These are phyloP conservation scores for Rutstroemia sp. DNA, from an alignment of 2,329 filamentous ascomycete species.

Conservation along the genomic window DNA sequence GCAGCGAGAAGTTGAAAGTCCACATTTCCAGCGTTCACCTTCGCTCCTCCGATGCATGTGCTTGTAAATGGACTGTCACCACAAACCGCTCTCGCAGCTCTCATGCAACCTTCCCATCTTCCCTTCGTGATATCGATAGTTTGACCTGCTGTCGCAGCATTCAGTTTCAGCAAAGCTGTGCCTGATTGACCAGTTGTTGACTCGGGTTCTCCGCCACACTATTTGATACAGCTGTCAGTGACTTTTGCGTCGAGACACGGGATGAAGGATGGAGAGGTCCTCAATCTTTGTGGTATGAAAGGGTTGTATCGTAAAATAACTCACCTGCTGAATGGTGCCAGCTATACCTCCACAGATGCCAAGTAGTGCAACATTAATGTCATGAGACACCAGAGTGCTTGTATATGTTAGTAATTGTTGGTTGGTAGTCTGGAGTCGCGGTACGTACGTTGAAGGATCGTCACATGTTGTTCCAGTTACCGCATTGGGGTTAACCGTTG, in stretches of 20 bases:
- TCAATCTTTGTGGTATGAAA: too few species aligned
- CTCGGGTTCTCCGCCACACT: slow-evolving; percentile 39
- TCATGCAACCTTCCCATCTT: slow-evolving; percentile 46
- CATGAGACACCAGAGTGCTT: slow-evolving; percentile 31
- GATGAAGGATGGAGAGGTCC: too few species aligned
- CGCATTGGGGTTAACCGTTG: slow-evolving; percentile 24
- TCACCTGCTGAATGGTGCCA: slow-evolving; percentile 31
- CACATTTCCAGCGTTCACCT: slow-evolving; percentile 16
- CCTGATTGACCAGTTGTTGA: slow-evolving; percentile 39
- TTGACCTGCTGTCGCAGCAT: slow-evolving; percentile 34
- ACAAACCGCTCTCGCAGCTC: slow-evolving; percentile 35
- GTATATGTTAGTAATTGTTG: slow-evolving; percentile 1
- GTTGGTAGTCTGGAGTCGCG: background rate
- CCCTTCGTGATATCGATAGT: slow-evolving; percentile 47
- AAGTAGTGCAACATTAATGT: slow-evolving; percentile 41
- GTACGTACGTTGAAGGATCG: slow-evolving; percentile 24
- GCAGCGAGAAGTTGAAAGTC: slow-evolving; percentile 10
- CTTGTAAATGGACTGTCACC: slow-evolving; percentile 18
- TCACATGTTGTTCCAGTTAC: slow-evolving; percentile 30
- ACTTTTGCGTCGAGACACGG: background rate
- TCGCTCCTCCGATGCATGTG: slow-evolving; percentile 23
- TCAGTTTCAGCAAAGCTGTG: slow-evolving; percentile 41
- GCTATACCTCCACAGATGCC: slow-evolving; percentile 43
- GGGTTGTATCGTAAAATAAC: background rate
- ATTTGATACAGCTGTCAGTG: slow-evolving; percentile 6